A percentile compares a stretch with the other conserved stretches of the same genome.
Evolutionary conservation across 2,329 filamentous ascomycete species (phyloP).

Genomic region (Aspergillus unguis): DNA sequence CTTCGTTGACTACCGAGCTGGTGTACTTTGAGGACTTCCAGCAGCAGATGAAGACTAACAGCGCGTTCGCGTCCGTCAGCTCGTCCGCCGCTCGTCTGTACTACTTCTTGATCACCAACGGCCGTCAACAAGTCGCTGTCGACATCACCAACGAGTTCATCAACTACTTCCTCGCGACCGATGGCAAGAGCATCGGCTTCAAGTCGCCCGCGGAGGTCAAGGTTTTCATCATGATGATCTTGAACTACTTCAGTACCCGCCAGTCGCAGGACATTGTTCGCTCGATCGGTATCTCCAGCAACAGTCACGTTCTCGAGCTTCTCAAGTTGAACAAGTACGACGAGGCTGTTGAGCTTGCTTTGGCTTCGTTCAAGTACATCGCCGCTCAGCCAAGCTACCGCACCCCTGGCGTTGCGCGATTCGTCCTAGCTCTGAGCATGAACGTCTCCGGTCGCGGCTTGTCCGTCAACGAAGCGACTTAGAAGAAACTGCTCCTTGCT

Average conservation of each 20-base stretch:
- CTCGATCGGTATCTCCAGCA: slow-evolving; percentile 37
- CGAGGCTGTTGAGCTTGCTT: slow-evolving; percentile 32
- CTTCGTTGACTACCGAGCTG: slow-evolving; percentile 44
- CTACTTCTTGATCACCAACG: slow-evolving; percentile 27
- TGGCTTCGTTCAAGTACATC: slow-evolving; percentile 34
- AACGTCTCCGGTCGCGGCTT: slow-evolving; percentile 37
- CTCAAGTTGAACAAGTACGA: slow-evolving; percentile 30
- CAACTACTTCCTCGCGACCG: slow-evolving; percentile 32
- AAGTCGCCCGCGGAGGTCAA: slow-evolving; percentile 26
- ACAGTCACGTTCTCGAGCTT: slow-evolving; percentile 28
- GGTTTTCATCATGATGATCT: slow-evolving; percentile 30
- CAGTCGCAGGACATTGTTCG: slow-evolving; percentile 34
- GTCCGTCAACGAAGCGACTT: slow-evolving; percentile 34
- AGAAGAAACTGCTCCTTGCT: slow-evolving; percentile 40
- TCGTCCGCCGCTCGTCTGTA: slow-evolving; percentile 35
- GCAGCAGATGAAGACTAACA: slow-evolving; percentile 35
- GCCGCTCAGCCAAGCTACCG: slow-evolving; percentile 30
- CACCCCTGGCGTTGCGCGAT: slow-evolving; percentile 29
- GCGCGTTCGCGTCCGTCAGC: slow-evolving; percentile 35
- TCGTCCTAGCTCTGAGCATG: slow-evolving; percentile 36
- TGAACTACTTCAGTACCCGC: slow-evolving; percentile 36
- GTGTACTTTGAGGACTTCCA: slow-evolving; percentile 42
- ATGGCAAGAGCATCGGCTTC: slow-evolving; percentile 29
- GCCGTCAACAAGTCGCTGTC: slow-evolving; percentile 23
- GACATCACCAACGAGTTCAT: slow-evolving; percentile 31